Base-by-base conservation (phyloP, 2,329 filamentous ascomycete species). In the Westerdykella ornata region DNA sequence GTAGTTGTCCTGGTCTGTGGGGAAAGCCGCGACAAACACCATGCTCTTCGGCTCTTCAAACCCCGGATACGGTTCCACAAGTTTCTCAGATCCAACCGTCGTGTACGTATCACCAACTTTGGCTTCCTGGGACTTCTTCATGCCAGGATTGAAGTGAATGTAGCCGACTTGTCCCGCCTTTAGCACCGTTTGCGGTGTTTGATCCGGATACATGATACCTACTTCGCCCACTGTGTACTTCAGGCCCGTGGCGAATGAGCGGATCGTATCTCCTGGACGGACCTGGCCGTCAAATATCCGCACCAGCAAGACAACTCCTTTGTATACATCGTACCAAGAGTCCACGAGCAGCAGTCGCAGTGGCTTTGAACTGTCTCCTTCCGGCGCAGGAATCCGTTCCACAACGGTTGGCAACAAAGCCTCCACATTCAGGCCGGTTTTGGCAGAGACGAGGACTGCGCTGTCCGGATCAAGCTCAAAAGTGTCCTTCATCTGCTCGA, bases 11-110 rank as follows among this genome's bases (percentile, higher is more conserved):
- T 94, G 88, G 57, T 98, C 89, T 0, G 89, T 88, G 0, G 92
- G 92, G 56, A 95, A 98, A 0, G 92, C 92, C 1, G 90, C 89
- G 3, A 98, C 92, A 54, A 98, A 98, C 4, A 98, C 92, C 92
- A 98, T 98, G 5, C 89, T 85, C 65, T 98, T 94, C 1, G 92
- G 90, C 65, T 98, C 92, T 61, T 95, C 90, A 46, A 98, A 98
- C 2, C 90, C 92, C 0, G 88, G 88, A 40, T 89, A 82, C 11
- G 86, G 81, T 63, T 89, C 76, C 2, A 98, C 88, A 1, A 75
- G 59, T 44, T 80, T 78, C 67, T 95, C 86, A 16, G 72, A 80
- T 2, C 87, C 88, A 3, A 88, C 76, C 1, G 78, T 85, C 1
- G 92, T 97, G 57, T 88, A 95, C 0, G 92, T 98, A 59, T 98